These are phyloP conservation scores for Scutellospora calospora DNA, from an alignment of 371 early-diverging fungal genomes.

Conservation along the genomic window DNA sequence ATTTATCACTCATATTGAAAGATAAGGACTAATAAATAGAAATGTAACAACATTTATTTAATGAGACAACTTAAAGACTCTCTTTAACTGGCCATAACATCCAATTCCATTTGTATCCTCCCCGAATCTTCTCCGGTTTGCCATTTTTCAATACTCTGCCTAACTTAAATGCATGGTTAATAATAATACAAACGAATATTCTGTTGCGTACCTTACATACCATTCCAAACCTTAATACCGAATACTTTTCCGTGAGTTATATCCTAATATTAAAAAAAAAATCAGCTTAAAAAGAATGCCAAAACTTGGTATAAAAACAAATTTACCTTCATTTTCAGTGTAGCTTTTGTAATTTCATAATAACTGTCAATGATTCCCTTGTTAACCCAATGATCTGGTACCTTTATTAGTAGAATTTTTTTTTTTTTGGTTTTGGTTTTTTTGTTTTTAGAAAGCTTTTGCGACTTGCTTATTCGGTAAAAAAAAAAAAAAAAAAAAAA, in stretches of 20 bases:
- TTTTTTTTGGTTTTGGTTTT: no score
- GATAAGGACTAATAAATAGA: no score
- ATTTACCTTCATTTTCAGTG: conserved; percentile 10
- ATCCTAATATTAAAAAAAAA: conserved; percentile 7
- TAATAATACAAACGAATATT: not conserved
- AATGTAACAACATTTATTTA: no score
- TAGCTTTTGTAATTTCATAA: conserved; percentile 17
- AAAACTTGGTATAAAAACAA: not conserved
- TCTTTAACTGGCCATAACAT: conserved; percentile 12
- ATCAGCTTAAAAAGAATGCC: not conserved
- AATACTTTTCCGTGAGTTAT: conserved; percentile 22
- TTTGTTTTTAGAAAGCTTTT: no score
- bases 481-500: no score
- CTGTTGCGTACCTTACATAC: not conserved
- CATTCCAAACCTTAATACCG: conserved; percentile 34
- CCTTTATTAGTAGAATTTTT: not conserved
- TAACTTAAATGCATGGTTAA: not conserved
- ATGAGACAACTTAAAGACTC: no score
- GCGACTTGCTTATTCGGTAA: no score
- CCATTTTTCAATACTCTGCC: conserved; percentile 16
- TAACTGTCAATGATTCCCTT: conserved; percentile 21
- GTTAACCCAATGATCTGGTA: conserved; percentile 15
- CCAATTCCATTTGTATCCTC: conserved; percentile 27
- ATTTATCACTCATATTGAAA: no score
- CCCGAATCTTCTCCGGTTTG: not conserved